Base-by-base conservation (phyloP, 2,329 filamentous ascomycete species). In the Clathrospora elynae region DNA sequence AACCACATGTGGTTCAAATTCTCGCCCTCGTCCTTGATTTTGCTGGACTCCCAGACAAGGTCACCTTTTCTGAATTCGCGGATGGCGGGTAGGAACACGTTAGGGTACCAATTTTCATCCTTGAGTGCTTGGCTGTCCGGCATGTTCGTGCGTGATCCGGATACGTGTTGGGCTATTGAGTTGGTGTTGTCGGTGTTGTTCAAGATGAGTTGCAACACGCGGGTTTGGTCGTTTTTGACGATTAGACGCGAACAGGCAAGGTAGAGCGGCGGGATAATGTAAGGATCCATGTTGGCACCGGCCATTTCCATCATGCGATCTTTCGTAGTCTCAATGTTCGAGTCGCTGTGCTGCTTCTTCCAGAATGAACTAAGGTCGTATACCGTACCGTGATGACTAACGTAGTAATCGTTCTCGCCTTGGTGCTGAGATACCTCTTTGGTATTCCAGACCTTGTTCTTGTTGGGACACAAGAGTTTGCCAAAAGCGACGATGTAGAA, bases 401-500 rank as follows among this genome's bases (percentile, higher is more conserved):
- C 92, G 74, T 80, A 99, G 67, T 85, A 96, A 64, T 96, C 87
- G 42, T 84, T 78, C 5, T 78, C 74, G n/a, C 83, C 87, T 55
- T 81, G 77, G 60, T 96, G 92, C 24, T 73, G 79, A 10, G 73
- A 60, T 5, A 96, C 83, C 66, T 99, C 82, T 8, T 78, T 78
- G 4, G 74, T 66, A 38, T 83, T 84, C 90, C 90, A 99, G 2
- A 83, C 93, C 68, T 96, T 96, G 75, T 96, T 83, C 53, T 83
- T 88, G 66, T 96, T 91, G 10, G 93, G 93, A 66, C 93, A 99
- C 3, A 97, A 77, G 1, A 99, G 70, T 41, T 80, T 83, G 22
- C 92, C 91, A 59, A 99, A 93, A 25, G 74, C 82, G 51, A 96
- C 81, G 59, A 99, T 96, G 81, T 90, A 96, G 74, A 99, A 99